Evolutionary conservation across 2,329 filamentous ascomycete genomes (phyloP), one percentile per base, ranked within the genome.

Genomic region (Fonsecaea erecta): DNA sequence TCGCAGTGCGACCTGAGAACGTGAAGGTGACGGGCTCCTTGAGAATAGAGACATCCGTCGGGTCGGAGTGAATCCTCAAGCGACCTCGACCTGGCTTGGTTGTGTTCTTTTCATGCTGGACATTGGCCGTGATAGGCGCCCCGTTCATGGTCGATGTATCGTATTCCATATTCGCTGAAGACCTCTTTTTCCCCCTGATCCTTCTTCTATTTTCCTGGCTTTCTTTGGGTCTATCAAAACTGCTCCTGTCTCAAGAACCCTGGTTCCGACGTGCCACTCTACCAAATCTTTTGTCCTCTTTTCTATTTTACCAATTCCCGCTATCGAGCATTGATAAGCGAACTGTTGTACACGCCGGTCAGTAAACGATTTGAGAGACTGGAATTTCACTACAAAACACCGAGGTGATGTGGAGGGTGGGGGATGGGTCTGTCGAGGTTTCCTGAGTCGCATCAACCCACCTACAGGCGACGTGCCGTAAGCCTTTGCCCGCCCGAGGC

Each of bases 1-100:
- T 83, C 1, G 87, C 87, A 1, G 82, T 84, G 60, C 79, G 81
- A 60, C 83, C 81, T 40, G 83, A 84, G 74, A 85, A 85, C 21
- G 77, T 74, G 64, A 84, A 85, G 12, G 76, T 74, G 58, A 86
- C 76, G 11, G 83, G 81, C 69, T 79, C 69, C 11, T 75, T 80
- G 18, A 86, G 74, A 0, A 80, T 75, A 1, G 78, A 75, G 0
- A 77, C 74, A 64, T 76, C 71, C n/a, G 68, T 72, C 2, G 48
- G 48, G 14, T 63, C 48, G 18, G 54, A 61, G 7, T 59, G 52
- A 26, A 60, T 53, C n/a, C 64, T 62, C 9, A 62, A 18, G 52
- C 61, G 57, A n/a, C 66, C 68, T 55, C 64, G 52, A 40, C 26
- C 14, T 5, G 60, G 51, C 7, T 11, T 32, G 21, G n/a, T 35